Conservation (phyloP, 768 basidiomycete genomes). For the Erythrobasidium yunnanense region DNA sequence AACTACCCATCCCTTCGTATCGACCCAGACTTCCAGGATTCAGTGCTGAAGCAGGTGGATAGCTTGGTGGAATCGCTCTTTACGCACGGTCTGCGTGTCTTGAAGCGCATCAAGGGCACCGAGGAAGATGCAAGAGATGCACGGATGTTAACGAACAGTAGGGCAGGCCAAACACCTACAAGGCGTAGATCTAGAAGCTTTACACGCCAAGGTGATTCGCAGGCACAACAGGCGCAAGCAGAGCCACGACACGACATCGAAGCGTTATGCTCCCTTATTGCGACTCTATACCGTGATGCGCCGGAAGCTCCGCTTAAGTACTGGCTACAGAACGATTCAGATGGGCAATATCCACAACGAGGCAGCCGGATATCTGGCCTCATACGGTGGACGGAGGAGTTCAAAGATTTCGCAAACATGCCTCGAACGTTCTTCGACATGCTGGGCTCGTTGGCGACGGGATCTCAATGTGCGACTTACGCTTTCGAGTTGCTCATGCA, state of each 20-base stretch:
- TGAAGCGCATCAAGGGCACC: conserved; percentile 58
- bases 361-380: conserved; percentile 55
- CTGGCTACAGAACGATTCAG: conserved; percentile 50
- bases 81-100: conserved; percentile 39
- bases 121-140: conserved; percentile 57
- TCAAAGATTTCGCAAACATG: conserved; percentile 57
- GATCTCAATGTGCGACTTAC: conserved; percentile 71
- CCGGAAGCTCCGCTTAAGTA: conserved; percentile 70
- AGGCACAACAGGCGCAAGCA: conserved; percentile 38
- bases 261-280: conserved; percentile 69
- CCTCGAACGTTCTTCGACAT: conserved; percentile 75
- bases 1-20: conserved; percentile 14
- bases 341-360: not conserved
- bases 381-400: conserved; percentile 76
- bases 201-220: conserved; percentile 12
- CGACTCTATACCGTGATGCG: conserved; percentile 63
- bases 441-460: conserved; percentile 71
- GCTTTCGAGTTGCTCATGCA: conserved; percentile 79
- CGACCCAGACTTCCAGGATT: conserved; percentile 48
- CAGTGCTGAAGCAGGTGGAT: conserved; percentile 58
- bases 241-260: conserved; percentile 71
- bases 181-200: conserved; percentile 27
- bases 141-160: not conserved
- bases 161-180: conserved; percentile 45
- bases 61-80: conserved; percentile 54